Conservation (phyloP, 2,329 filamentous ascomycete species). For the Trichoderma guizhouense region DNA sequence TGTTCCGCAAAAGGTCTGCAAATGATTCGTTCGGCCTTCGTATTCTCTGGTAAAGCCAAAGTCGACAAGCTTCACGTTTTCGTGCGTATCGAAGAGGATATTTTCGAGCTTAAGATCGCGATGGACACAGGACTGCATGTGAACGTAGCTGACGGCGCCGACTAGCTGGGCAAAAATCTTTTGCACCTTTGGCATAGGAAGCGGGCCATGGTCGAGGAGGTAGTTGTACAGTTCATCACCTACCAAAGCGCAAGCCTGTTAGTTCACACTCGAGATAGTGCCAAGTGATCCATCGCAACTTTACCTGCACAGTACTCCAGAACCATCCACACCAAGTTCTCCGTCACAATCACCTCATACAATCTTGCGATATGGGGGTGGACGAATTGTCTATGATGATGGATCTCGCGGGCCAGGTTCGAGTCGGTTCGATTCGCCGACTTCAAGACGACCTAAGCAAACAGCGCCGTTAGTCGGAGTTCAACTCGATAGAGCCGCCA, state of each 20-base stretch:
- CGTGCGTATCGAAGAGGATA: constrained; percentile 91
- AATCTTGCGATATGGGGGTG: constrained; percentile 95
- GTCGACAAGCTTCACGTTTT: constrained; percentile 96
- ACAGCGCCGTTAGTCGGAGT: constrained; percentile 15
- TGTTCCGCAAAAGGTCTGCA: constrained; percentile 97
- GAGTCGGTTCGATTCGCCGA: constrained; percentile 94
- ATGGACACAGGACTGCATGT: constrained; percentile 92
- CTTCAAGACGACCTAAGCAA: constrained; percentile 84
- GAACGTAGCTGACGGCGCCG: constrained; percentile 91
- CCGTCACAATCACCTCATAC: constrained; percentile 97
- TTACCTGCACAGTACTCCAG: constrained; percentile 92
- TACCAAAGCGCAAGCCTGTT: constrained; percentile 31
- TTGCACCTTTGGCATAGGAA: constrained; percentile 83
- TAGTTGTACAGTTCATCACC: constrained; percentile 98
- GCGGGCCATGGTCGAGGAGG: constrained; percentile 78
- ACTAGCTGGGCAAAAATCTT: constrained; percentile 95
- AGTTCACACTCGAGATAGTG: not conserved
- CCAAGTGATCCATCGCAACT: not conserved
- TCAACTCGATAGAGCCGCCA: not conserved
- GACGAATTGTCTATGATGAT: constrained; percentile 96
- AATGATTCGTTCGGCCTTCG: constrained; percentile 86
- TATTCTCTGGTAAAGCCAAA: constrained; percentile 98
- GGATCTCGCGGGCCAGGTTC: constrained; percentile 94
- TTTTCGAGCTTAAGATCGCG: constrained; percentile 90
- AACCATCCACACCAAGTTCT: constrained; percentile 91